Percentiles rank a stretch among this genome's conserved stretches.
phyloP scores from a whole-genome alignment of 805 yeast species.

The Barnettozyma californica region DNA sequence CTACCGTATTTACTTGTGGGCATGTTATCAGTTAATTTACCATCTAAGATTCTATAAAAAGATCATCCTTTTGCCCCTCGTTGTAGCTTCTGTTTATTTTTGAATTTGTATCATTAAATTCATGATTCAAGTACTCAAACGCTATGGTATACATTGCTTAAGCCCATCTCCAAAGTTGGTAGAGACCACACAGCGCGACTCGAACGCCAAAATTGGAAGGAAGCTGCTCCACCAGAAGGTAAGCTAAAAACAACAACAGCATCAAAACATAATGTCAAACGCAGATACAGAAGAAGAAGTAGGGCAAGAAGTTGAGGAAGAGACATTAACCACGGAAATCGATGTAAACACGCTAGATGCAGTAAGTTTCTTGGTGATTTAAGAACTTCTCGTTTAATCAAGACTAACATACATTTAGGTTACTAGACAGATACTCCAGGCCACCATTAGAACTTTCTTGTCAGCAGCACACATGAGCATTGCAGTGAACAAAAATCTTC shows the following conservation, averaged over 20 bases:
- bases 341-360: not conserved
- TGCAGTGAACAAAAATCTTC: constrained; percentile 9
- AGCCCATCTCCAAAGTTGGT: not conserved
- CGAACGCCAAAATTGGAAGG: not conserved
- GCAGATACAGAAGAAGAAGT: not conserved
- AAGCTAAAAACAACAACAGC: not conserved
- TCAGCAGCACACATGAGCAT: constrained; percentile 11
- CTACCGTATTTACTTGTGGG: too few relatives aligned
- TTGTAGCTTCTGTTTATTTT: too few relatives aligned
- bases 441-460: constrained; percentile 9
- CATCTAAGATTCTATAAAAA: too few relatives aligned
- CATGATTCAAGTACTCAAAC: too few relatives aligned
- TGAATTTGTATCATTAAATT: too few relatives aligned
- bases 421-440: constrained; percentile 4
- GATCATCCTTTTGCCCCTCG: too few relatives aligned
- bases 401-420: not conserved
- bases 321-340: not conserved
- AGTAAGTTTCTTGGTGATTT: not conserved
- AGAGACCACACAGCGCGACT: not conserved
- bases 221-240: not conserved
- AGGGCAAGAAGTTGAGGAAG: not conserved
- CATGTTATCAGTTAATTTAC: too few relatives aligned
- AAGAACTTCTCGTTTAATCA: not conserved
- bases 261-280: not conserved
- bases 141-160: too few relatives aligned